Conservation (phyloP, 1,139 yeast species). For the Sugiyamaella neomexicana region DNA sequence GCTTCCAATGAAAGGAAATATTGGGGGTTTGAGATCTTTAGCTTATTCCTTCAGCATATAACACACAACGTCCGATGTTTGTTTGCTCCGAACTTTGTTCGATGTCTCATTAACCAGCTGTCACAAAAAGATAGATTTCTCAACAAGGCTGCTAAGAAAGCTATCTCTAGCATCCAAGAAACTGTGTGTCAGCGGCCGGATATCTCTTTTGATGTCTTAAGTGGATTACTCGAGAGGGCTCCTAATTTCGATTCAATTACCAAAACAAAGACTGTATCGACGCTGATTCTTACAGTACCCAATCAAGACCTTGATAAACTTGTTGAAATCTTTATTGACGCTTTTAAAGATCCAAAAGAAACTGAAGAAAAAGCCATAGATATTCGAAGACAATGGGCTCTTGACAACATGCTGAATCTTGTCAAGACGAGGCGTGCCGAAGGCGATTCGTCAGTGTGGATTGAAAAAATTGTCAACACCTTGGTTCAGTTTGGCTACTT, state of each 20-base stretch:
- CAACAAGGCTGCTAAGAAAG: slow-evolving; percentile 62
- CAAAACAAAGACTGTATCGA: slow-evolving; percentile 65
- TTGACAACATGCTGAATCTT: slow-evolving; percentile 64
- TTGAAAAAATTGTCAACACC: slow-evolving; percentile 52
- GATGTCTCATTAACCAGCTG: slow-evolving; percentile 77
- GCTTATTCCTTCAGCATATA: slow-evolving; percentile 46
- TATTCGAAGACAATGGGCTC: slow-evolving; percentile 59
- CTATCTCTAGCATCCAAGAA: slow-evolving; percentile 48
- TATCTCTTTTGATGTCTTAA: slow-evolving; percentile 51
- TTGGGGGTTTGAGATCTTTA: slow-evolving; percentile 80
- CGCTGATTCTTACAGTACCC: slow-evolving; percentile 44
- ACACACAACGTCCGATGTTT: slow-evolving; percentile 45
- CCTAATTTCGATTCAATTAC: slow-evolving; percentile 77
- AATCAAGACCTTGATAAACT: slow-evolving; percentile 37
- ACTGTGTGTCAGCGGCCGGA: slow-evolving; percentile 43
- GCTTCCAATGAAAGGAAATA: slow-evolving; percentile 85
- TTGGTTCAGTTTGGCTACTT: slow-evolving; percentile 61
- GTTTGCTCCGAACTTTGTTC: slow-evolving; percentile 69
- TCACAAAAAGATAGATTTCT: slow-evolving; percentile 65
- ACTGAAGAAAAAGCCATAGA: slow-evolving; percentile 43
- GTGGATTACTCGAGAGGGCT: slow-evolving; percentile 49
- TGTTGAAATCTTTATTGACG: slow-evolving; percentile 38
- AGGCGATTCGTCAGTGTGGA: slow-evolving; percentile 40
- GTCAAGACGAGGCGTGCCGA: slow-evolving; percentile 36
- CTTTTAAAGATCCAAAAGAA: slow-evolving; percentile 35